Percentiles rank a stretch among this genome's conserved stretches.
Conservation (phyloP, 2,329 filamentous ascomycete genomes). For the Didymellaceae sp. region DNA sequence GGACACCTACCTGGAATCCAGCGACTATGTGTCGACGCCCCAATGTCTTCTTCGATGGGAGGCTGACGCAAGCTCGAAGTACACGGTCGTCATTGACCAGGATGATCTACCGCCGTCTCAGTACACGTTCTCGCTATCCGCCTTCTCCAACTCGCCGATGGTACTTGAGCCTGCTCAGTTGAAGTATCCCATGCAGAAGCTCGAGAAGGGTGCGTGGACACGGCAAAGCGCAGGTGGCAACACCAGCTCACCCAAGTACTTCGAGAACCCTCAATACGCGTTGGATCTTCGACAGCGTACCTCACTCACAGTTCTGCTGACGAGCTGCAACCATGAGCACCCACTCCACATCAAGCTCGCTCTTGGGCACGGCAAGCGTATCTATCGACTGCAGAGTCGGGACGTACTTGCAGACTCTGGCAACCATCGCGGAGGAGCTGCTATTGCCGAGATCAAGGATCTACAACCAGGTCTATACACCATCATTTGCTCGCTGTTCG, state of each 20-base stretch:
- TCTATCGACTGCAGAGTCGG: slow-evolving; percentile 71
- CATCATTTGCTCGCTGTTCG: slow-evolving; percentile 89
- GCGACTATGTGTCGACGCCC: slow-evolving; percentile 91
- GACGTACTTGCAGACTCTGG: slow-evolving; percentile 84
- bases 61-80: slow-evolving; percentile 57
- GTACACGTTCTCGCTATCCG: slow-evolving; percentile 87
- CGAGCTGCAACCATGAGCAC: slow-evolving; percentile 69
- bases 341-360: slow-evolving; percentile 86
- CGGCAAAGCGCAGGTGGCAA: slow-evolving; percentile 83
- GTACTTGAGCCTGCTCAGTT: slow-evolving; percentile 67
- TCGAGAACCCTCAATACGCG: slow-evolving; percentile 86
- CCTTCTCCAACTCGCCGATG: slow-evolving; percentile 73
- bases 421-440: slow-evolving; percentile 85
- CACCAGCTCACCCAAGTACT: slow-evolving; percentile 75
- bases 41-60: slow-evolving; percentile 85
- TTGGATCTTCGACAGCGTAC: slow-evolving; percentile 65
- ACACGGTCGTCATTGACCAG: slow-evolving; percentile 76
- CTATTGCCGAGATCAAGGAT: slow-evolving; percentile 66
- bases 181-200: slow-evolving; percentile 64
- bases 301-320: slow-evolving; percentile 75
- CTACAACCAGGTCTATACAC: slow-evolving; percentile 81
- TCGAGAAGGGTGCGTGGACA: slow-evolving; percentile 74
- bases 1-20: slow-evolving; percentile 73
- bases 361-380: slow-evolving; percentile 75
- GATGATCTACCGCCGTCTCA: slow-evolving; percentile 74